A percentile compares a stretch with the other conserved stretches of the same genome.
phyloP scores from a whole-genome alignment of 2,329 filamentous ascomycete genomes.

The Aspergillus cejpii region DNA sequence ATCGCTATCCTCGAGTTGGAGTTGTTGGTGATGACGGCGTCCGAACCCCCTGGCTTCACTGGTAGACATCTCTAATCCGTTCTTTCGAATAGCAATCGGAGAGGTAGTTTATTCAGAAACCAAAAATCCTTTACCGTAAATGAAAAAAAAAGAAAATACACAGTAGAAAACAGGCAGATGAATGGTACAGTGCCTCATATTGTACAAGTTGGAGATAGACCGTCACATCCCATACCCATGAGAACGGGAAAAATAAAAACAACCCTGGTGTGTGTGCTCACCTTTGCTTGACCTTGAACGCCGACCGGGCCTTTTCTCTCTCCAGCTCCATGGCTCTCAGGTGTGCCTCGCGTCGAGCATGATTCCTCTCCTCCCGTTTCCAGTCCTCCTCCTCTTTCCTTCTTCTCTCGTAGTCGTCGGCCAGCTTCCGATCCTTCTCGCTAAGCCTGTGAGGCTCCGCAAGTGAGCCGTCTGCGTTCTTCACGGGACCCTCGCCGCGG shows the following conservation, averaged over 20 bases:
- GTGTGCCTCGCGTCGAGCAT: conserved; percentile 27
- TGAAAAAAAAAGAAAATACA: not conserved
- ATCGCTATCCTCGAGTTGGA: too few species aligned
- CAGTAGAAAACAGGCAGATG: conserved; percentile 4
- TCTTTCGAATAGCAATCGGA: too few species aligned
- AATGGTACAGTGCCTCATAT: conserved; percentile 11
- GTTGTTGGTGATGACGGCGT: not conserved
- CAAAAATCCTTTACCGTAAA: not conserved
- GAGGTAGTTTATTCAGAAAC: conserved; percentile 5
- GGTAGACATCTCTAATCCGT: too few species aligned
- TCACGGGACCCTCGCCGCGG: conserved; percentile 18
- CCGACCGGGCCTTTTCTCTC: conserved; percentile 20
- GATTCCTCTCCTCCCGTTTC: conserved; percentile 34
- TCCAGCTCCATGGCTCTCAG: conserved; percentile 20
- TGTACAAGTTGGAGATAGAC: conserved; percentile 10
- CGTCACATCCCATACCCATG: not conserved
- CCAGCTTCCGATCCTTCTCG: conserved; percentile 29
- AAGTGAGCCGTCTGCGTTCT: conserved; percentile 17
- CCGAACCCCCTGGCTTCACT: too few species aligned
- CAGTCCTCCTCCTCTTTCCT: conserved; percentile 26
- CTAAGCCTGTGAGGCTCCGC: conserved; percentile 21
- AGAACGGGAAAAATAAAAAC: not conserved
- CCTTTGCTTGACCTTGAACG: conserved; percentile 12
- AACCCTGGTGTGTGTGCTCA: conserved; percentile 4
- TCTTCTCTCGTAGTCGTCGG: conserved; percentile 26